Base-by-base conservation (phyloP, 2,329 filamentous ascomycete genomes). In the Coniochaeta ligniaria region DNA sequence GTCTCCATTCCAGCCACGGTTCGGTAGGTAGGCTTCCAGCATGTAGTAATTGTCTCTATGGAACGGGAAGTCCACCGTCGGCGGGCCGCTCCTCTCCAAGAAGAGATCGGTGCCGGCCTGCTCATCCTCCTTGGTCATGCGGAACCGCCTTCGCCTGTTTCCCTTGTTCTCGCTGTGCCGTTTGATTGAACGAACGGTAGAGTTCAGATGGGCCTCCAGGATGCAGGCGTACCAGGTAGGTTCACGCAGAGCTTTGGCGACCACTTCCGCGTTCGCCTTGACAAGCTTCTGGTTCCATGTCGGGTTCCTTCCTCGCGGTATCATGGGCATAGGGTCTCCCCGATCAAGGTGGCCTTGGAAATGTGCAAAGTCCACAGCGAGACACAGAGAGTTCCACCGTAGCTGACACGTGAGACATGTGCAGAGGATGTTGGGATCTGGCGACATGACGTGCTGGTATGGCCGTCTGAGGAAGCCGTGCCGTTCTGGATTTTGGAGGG, bases 21-120 rank as follows among this genome's bases (percentile, higher is more conserved):
- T 82, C 0, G 84, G 84, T 56, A 86, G 66, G 64, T 82, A 86
- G 1, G 80, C 80, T 67, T 85, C 76, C 31, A 86, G 74, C 73
- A 82, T 78, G 66, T 86, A 83, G 66, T 86, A 86, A 54, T 81
- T 78, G 61, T 86, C 84, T 24, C 84, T 72, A 58, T 81, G 76
- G 60, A 76, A 84, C 0, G 82, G 83, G 12, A 83, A 77, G 59
- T 84, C 80, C 12, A 80, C 66, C 0, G 78, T 80, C 0, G 76
- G 75, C 3, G 81, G 82, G 0, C 83, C 83, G 24, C 73, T 75
- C 17, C 79, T 73, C 22, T 75, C 72, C 14, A 86, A 68, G 60
- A 85, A 86, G 0, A 61, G 64, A 63, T 86, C 83, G 0, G 76
- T 80, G 9, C 75, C 81, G 0, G 73, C 68, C 1, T 67, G 69